phyloP scores from a whole-genome alignment of 192 early-diverging fungal species.

The Pilaira anomala region DNA sequence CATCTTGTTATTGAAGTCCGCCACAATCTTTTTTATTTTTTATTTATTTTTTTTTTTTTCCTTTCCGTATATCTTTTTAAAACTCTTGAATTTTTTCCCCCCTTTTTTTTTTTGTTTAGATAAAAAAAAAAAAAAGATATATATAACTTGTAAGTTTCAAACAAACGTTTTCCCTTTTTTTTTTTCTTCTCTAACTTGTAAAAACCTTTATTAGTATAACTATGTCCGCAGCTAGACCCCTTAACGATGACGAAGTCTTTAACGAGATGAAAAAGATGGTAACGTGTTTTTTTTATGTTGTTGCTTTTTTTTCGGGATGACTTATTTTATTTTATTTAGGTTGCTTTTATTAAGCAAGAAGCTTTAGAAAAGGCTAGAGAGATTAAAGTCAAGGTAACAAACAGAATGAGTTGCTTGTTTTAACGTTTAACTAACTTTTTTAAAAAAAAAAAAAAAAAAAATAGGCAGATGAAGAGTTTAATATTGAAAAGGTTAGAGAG shows the following conservation, averaged over 20 bases:
- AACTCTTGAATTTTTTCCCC: background rate
- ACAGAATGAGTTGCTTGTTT: background rate
- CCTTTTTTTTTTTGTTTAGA: background rate
- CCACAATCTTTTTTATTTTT: too few relatives aligned
- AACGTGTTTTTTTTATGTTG: background rate
- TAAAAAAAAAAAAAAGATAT: too few relatives aligned
- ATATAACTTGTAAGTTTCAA: too few relatives aligned
- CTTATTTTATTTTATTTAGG: conserved; percentile 43
- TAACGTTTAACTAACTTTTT: background rate
- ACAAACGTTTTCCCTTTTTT: too few relatives aligned
- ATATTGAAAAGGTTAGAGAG: conserved; percentile 86
- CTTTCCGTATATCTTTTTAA: too few relatives aligned
- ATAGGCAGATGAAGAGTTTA: conserved; percentile 98
- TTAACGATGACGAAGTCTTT: conserved; percentile 94
- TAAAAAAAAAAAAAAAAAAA: too few relatives aligned
- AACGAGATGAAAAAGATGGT: conserved; percentile 99
- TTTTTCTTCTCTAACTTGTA: too few relatives aligned
- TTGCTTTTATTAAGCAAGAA: conserved; percentile 98
- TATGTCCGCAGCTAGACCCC: conserved; percentile 41
- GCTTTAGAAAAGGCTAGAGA: conserved; percentile 97
- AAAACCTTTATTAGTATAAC: too few relatives aligned
- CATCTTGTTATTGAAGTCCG: too few relatives aligned
- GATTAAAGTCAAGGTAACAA: conserved; percentile 89
- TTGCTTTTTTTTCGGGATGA: background rate
- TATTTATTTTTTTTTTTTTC: too few relatives aligned